Conservation (phyloP, 176 grass and related monocot species). For the Bolboschoenus planiculmis region DNA sequence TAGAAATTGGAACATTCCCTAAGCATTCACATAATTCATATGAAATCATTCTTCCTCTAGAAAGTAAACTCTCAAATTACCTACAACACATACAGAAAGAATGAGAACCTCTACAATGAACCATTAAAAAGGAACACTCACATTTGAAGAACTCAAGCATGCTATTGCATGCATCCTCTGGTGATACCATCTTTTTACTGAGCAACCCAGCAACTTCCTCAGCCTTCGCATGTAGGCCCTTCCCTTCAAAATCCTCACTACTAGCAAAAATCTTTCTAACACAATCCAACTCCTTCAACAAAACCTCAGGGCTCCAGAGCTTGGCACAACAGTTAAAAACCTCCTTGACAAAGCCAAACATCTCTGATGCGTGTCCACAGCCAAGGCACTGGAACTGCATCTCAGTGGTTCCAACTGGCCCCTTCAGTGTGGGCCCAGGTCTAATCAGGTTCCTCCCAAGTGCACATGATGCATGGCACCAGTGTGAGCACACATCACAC, state of each 20-base stretch:
- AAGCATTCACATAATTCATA: background rate
- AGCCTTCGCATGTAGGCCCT: constrained; percentile 77
- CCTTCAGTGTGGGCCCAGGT: constrained; percentile 67
- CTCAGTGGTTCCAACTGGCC: constrained; percentile 62
- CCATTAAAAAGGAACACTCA: constrained; percentile 36
- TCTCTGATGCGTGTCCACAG: constrained; percentile 84
- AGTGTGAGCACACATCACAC: constrained; percentile 86
- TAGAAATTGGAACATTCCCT: background rate
- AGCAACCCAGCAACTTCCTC: constrained; percentile 68
- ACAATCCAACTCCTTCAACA: constrained; percentile 79
- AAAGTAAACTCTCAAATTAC: background rate
- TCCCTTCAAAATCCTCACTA: constrained; percentile 96
- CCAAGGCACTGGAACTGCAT: constrained; percentile 98
- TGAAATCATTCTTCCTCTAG: background rate
- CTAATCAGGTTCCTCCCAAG: constrained; percentile 81
- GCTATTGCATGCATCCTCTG: constrained; percentile 55
- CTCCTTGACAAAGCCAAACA: constrained; percentile 99
- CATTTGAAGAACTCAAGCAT: constrained; percentile 98
- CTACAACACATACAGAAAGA: background rate
- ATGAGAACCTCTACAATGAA: background rate
- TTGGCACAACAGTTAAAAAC: constrained; percentile 81
- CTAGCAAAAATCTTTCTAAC: constrained; percentile 84
- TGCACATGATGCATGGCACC: constrained; percentile 87
- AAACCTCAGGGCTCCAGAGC: constrained; percentile 56
- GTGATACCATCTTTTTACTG: constrained; percentile 44